phyloP scores from a whole-genome alignment of 2,329 filamentous ascomycete genomes.

The Talaromyces pinophilus region DNA sequence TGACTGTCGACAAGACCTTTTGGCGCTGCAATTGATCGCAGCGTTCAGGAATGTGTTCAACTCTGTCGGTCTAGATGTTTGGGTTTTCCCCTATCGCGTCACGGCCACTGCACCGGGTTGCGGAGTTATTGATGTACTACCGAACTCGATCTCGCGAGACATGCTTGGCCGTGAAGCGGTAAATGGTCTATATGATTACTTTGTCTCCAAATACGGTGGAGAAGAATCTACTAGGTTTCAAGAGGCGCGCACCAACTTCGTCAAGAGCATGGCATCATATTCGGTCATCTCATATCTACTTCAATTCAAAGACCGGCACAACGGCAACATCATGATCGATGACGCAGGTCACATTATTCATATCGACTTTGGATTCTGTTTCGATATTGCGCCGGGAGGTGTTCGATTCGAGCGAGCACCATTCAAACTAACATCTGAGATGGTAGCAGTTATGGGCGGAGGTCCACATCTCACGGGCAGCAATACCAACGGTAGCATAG shows the following conservation, averaged over 20 bases:
- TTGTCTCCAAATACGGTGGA: conserved; percentile 93
- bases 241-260: conserved; percentile 92
- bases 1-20: conserved; percentile 94
- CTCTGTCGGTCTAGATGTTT: conserved; percentile 90
- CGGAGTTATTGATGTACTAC: conserved; percentile 95
- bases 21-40: conserved; percentile 96
- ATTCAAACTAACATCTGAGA: conserved; percentile 96
- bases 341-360: conserved; percentile 96
- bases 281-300: conserved; percentile 94
- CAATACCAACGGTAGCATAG: conserved; percentile 26
- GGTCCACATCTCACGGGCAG: conserved; percentile 43
- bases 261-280: conserved; percentile 99
- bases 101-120: conserved; percentile 96
- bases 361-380: conserved; percentile 99
- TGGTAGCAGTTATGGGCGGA: conserved; percentile 99
- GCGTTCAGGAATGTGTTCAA: conserved; percentile 98
- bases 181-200: conserved; percentile 98
- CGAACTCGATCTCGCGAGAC: conserved; percentile 96
- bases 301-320: conserved; percentile 99
- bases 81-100: conserved; percentile 94
- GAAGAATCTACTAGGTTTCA: conserved; percentile 95
- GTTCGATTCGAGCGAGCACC: conserved; percentile 97
- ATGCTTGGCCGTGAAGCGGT: conserved; percentile 98
- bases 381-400: conserved; percentile 95
- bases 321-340: conserved; percentile 99